Evolutionary conservation across 2,329 filamentous ascomycete species (phyloP), one percentile per base, ranked within the genome.

Genomic region (Ophiostoma pallidulum): DNA sequence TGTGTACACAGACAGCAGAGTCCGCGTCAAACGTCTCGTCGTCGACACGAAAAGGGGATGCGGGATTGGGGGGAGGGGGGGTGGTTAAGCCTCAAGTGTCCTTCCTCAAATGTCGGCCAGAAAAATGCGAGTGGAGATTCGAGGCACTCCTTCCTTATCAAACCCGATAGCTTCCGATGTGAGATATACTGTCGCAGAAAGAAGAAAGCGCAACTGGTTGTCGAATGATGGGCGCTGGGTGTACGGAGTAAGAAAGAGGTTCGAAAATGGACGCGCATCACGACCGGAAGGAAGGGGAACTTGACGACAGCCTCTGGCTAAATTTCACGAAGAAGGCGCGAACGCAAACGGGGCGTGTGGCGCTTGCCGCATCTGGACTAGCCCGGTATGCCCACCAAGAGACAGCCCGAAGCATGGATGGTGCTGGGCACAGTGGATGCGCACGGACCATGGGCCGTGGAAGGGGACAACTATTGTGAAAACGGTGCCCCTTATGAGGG

Each of bases 381-480:
- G 48, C 32, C 40, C 13, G 6, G 14, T 7, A 28, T 37, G 20
- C 37, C 16, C 32, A 20, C 26, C 41, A 22, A 13, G 19, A 8
- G 9, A 28, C 8, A 18, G 8, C 18, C n/a, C n/a, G n/a, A n/a
- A n/a, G n/a, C n/a, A n/a, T n/a, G n/a, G n/a, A 7, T 24, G 9
- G n/a, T n/a, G 24, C 14, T 8, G 28, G 8, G 12, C 35, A 42
- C 46, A 37, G 47, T 45, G 31, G 14, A 18, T 31, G 49, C 28
- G 53, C 51, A 57, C 54, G 47, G 51, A 39, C 49, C 52, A 52
- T 12, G 18, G 39, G 49, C 43, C 45, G 49, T 20, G 29, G 51
- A 54, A 54, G 45, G 51, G 53, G 53, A 55, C 53, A 55, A 53
- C 45, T 55, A 52, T 41, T 48, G 41, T 47, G 49, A 50, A 54